Percentiles rank a stretch among this genome's conserved stretches.
These are phyloP conservation scores for Cucurbita pepo DNA, from an alignment of 306 rosid species.

Conservation along the genomic window DNA sequence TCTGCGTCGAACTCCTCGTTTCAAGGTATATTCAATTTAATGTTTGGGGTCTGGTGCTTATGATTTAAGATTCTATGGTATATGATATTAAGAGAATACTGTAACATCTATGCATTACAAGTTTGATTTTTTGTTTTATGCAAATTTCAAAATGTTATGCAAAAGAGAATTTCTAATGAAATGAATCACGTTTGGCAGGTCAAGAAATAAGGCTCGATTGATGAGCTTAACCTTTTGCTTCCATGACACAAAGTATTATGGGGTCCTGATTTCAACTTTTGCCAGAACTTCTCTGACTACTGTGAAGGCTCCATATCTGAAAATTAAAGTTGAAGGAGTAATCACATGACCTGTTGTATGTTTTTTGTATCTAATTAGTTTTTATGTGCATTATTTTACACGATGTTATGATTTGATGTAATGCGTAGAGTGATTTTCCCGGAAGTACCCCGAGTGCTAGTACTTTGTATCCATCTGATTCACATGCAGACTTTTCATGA, in stretches of 20 bases:
- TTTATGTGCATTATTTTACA: background rate
- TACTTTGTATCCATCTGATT: background rate
- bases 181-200: slow-evolving; percentile 19
- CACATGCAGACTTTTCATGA: background rate
- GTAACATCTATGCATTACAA: background rate
- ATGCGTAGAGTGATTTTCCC: background rate
- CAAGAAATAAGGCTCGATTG: slow-evolving; percentile 24
- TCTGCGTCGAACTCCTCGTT: slow-evolving; percentile 53
- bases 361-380: background rate
- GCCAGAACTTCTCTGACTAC: slow-evolving; percentile 3
- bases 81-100: background rate
- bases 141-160: background rate
- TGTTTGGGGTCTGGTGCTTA: slow-evolving; percentile 1
- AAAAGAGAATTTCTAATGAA: background rate
- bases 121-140: background rate
- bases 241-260: slow-evolving; percentile 11
- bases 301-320: background rate
- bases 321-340: background rate
- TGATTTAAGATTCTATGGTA: background rate
- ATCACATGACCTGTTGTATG: background rate
- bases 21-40: slow-evolving; percentile 25
- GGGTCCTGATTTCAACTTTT: background rate
- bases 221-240: background rate
- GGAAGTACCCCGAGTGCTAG: background rate
- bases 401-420: background rate